Evolutionary conservation across 2,329 filamentous ascomycete species (phyloP), one percentile per base, ranked within the genome.

Genomic region (Knufia petricola): DNA sequence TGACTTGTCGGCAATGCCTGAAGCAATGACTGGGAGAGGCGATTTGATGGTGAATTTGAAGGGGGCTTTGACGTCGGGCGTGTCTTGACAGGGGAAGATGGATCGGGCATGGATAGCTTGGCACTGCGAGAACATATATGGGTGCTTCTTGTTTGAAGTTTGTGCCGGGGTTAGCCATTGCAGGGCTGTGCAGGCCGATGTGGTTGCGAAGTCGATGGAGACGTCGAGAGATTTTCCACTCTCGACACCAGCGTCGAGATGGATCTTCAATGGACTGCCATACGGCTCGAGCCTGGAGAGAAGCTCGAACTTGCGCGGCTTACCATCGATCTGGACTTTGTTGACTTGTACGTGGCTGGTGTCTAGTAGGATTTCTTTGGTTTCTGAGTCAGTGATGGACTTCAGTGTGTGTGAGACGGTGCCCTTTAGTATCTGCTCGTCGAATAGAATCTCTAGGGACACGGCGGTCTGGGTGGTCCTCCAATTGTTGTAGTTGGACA

Each of bases 81-180:
- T 96, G 63, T 98, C 92, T 70, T 96, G 90, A 68, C 90, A 96
- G 4, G 92, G 92, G 66, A 96, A 94, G 52, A 96, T 78, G 41
- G 88, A 94, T 52, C 92, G 82, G 37, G 87, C 87, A 61, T 96
- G 89, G 61, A 95, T 96, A 47, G 90, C 89, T 72, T 98, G 90
- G 66, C 89, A 95, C 71, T 96, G 92, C 38, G 87, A 94, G 72
- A 96, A 96, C 82, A 96, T 90, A 68, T 95, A 96, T 1, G 90
- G 90, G 58, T 94, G 85, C 67, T 88, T 92, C 72, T 88, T 89
- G 76, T 94, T 95, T 50, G 86, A 87, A 1, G 92, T 96, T 70
- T 96, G 92, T 26, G 84, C 84, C 1, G 88, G 87, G 0, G 85
- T 89, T 66, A 98, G 77, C 90, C 92, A 98, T 68, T 96, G 90